Evolutionary conservation across 78 protist genomes (phyloP).

Genomic region (Guillardia theta): DNA sequence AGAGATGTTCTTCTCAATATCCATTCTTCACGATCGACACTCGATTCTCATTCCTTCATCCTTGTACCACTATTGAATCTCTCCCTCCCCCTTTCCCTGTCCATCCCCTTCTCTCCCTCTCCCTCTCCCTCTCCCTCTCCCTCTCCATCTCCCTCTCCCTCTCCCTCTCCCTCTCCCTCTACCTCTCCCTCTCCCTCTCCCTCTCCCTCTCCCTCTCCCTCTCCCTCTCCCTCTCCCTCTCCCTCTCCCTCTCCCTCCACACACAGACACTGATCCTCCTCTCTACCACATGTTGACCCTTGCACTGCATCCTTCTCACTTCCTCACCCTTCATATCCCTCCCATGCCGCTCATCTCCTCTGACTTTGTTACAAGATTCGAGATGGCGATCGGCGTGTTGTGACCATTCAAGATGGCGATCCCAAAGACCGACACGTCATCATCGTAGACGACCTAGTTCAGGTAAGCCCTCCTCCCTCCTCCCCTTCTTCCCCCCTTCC

Average conservation of each 20-base stretch:
- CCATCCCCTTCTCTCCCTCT: background rate
- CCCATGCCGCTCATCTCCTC: background rate
- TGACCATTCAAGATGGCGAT: constrained; percentile 10
- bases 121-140: background rate
- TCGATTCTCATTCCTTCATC: background rate
- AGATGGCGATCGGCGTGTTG: constrained; percentile 9
- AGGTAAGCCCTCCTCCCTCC: too few relatives aligned
- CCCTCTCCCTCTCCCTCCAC: background rate
- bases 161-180: background rate
- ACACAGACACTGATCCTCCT: background rate
- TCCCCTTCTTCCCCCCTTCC: too few relatives aligned
- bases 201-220: background rate
- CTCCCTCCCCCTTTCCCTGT: background rate
- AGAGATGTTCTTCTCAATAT: too few relatives aligned
- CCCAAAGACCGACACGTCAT: background rate
- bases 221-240: background rate
- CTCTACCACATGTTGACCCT: background rate
- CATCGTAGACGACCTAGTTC: constrained; percentile 34
- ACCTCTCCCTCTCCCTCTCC: background rate
- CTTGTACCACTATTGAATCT: background rate
- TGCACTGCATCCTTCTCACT: background rate
- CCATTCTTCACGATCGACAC: too few relatives aligned
- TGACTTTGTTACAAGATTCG: background rate
- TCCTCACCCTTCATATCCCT: background rate
- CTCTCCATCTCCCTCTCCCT: background rate